Conservation (phyloP, 2,329 filamentous ascomycete genomes). For the Colletotrichum sp. region DNA sequence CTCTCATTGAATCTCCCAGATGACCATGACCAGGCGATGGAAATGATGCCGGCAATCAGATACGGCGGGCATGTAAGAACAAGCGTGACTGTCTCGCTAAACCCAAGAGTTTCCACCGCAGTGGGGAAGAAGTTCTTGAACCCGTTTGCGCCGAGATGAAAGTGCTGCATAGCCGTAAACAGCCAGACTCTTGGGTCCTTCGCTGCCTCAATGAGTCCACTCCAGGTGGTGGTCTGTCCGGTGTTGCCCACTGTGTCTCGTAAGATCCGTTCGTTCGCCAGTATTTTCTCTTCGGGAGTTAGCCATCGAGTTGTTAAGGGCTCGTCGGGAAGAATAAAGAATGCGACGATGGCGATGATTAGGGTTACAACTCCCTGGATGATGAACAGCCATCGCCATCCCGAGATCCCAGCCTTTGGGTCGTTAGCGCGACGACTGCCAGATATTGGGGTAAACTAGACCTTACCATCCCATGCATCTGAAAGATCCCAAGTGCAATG, state of each 20-base stretch:
- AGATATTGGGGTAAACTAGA: no score
- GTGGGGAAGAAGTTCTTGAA: constrained; percentile 36
- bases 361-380: constrained; percentile 63
- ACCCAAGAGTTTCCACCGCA: constrained; percentile 37
- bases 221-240: constrained; percentile 31
- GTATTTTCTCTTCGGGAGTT: constrained; percentile 38
- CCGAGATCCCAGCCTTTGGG: constrained; percentile 34
- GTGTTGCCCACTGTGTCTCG: constrained; percentile 30
- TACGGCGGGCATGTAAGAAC: constrained; percentile 50
- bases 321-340: constrained; percentile 27
- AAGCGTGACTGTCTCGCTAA: constrained; percentile 44
- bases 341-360: constrained; percentile 6
- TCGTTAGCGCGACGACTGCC: no score
- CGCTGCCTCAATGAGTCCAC: constrained; percentile 45
- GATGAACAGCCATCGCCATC: constrained; percentile 87
- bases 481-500: constrained; percentile 28
- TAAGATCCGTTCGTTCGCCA: constrained; percentile 44
- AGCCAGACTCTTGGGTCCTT: constrained; percentile 50
- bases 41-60: constrained; percentile 40
- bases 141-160: constrained; percentile 37
- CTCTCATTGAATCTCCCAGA: constrained; percentile 14
- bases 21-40: constrained; percentile 37
- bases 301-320: constrained; percentile 42
- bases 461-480: constrained; percentile 33
- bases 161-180: constrained; percentile 52